Evolutionary conservation across 1,139 yeast species (phyloP), one percentile per base, ranked within the genome.

Genomic region (Pichia sp.): DNA sequence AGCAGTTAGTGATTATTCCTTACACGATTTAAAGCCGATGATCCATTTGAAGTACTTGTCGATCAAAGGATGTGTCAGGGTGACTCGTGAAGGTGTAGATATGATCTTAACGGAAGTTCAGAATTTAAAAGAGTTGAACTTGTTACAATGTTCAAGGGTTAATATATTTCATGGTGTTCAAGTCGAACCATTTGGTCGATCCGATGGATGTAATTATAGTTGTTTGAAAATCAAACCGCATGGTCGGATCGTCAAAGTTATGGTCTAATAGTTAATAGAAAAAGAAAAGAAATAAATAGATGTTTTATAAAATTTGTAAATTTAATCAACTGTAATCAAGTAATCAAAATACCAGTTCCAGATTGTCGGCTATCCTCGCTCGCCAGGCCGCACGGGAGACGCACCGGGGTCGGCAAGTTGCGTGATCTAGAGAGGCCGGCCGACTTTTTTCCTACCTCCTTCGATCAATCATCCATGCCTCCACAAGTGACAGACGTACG

Each of bases 71-170:
- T 85, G 94, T 64, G 73, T 83, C 12, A 70, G 91, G 53, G 90
- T 84, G 3, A 85, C 93, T 1, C 70, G 87, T 57, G 83, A 85
- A 10, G 93, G 93, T 7, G 79, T 84, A 28, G 88, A 83, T 63
- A 77, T 85, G 10, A 61, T 85, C 27, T 64, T 83, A 34, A 71
- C 80, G 38, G 83, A 83, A 35, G 75, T 81, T 40, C 69, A 75
- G n/a, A 75, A 76, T 3, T 68, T 85, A 53, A 70, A 65, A 46
- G 71, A 69, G 53, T 67, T 85, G 54, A 81, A 84, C 57, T 72
- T 84, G 18, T 76, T 88, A 15, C 93, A 85, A 61, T 85, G 94
- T 66, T 62, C 67, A 14, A 49, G 63, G 30, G 59, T 56, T 4
- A 53, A 72, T 53, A 67, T 71, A 34, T 81, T 79, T 57, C 82